phyloP scores from a whole-genome alignment of 441 rosid genomes.

The Raphanus hybrid region DNA sequence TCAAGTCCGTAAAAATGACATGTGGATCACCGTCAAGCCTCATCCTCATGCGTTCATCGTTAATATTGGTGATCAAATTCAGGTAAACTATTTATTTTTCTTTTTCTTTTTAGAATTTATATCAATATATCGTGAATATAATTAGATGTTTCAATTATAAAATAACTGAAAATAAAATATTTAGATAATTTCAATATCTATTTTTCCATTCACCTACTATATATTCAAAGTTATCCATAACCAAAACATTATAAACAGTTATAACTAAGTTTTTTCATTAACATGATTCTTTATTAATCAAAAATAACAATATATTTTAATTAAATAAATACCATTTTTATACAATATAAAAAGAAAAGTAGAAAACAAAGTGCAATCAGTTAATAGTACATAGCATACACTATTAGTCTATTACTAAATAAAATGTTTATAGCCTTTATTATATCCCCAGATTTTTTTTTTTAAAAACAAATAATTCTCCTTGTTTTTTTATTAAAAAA shows the following conservation, averaged over 20 bases:
- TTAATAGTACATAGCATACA: neutral
- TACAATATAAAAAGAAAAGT: neutral
- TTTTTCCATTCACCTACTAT: neutral
- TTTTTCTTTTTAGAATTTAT: neutral
- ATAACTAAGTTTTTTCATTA: neutral
- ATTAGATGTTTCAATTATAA: neutral
- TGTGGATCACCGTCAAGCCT: conserved; percentile 82
- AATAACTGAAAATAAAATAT: neutral
- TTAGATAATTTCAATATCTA: neutral
- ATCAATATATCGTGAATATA: neutral
- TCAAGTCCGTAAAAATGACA: conserved; percentile 58
- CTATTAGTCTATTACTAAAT: neutral
- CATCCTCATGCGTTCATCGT: conserved; percentile 70
- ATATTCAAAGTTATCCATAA: neutral
- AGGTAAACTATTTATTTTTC: conserved; percentile 46
- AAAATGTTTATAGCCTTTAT: neutral
- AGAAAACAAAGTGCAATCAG: neutral
- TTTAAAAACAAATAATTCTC: neutral
- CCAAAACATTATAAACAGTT: neutral
- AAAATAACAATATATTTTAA: neutral
- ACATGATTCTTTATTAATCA: neutral
- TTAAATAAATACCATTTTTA: neutral
- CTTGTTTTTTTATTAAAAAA: neutral
- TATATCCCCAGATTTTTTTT: neutral
- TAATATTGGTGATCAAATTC: conserved; percentile 87